phyloP scores from a whole-genome alignment of 2,329 filamentous ascomycete species.

The Pseudohalonectria lignicola region DNA sequence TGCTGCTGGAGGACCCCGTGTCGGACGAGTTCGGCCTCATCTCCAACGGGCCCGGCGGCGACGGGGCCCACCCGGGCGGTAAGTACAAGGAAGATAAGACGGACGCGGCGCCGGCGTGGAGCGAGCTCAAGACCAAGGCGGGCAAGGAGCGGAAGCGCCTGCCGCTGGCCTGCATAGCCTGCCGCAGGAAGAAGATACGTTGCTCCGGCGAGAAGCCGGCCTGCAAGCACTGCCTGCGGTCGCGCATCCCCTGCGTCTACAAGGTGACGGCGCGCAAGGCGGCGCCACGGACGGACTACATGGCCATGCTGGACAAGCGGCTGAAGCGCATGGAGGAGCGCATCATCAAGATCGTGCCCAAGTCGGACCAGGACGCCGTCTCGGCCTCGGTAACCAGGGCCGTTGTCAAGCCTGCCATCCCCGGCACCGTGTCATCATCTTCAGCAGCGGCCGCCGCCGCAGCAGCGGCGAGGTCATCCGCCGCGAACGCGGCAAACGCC shows the following conservation, averaged over 20 bases:
- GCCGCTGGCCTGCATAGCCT: constrained; percentile 90
- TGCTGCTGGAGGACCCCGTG: constrained; percentile 36
- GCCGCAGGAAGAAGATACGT: constrained; percentile 91
- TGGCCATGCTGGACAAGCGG: constrained; percentile 96
- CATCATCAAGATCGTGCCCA: constrained; percentile 90
- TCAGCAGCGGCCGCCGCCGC: not conserved
- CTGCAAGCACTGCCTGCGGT: constrained; percentile 90
- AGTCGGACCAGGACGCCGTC: constrained; percentile 61
- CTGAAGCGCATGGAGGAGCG: constrained; percentile 96
- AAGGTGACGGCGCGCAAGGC: constrained; percentile 93
- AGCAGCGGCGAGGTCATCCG: constrained; percentile 9
- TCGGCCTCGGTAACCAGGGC: constrained; percentile 62
- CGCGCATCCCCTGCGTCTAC: constrained; percentile 91
- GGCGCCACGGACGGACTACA: constrained; percentile 90
- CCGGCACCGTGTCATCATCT: constrained; percentile 41
- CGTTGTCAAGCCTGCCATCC: constrained; percentile 68
- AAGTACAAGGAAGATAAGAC: constrained; percentile 47
- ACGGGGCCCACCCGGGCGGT: constrained; percentile 35
- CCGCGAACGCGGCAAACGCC: constrained; percentile 35
- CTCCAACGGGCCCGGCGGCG: constrained; percentile 33
- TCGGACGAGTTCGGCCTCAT: constrained; percentile 49
- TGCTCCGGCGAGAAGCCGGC: constrained; percentile 96
- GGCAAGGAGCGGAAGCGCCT: constrained; percentile 92
- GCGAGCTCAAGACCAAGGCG: constrained; percentile 78
- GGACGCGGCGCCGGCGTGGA: constrained; percentile 58